Conservation (phyloP, 129 eudicot genomes). For the Centaurea solstitialis region DNA sequence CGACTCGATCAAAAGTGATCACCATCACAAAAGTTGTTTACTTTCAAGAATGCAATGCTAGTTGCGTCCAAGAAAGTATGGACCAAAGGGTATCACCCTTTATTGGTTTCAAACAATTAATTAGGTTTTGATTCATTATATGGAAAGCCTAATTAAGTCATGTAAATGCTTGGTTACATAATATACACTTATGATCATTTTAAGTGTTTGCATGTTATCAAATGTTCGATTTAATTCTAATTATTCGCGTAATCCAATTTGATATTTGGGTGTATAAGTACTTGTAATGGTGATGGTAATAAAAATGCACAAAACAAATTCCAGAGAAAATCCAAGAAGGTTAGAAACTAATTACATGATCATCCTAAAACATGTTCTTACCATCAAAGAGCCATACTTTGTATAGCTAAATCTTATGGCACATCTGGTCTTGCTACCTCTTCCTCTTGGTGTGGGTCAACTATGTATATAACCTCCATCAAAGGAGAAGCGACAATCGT, state of each 20-base stretch:
- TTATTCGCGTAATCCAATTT: neutral
- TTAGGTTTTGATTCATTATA: neutral
- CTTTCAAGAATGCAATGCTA: neutral
- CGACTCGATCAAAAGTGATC: too few species aligned
- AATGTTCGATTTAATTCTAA: too few species aligned
- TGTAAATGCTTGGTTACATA: neutral
- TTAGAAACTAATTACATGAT: conserved; percentile 9
- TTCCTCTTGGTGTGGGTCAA: conserved; percentile 18
- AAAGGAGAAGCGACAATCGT: conserved; percentile 13
- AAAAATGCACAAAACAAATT: neutral
- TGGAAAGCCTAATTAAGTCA: neutral
- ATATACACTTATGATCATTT: too few species aligned
- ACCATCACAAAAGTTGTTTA: too few species aligned
- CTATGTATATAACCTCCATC: conserved; percentile 24
- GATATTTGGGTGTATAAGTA: neutral
- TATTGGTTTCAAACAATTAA: neutral
- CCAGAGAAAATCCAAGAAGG: neutral
- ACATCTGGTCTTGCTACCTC: conserved; percentile 15
- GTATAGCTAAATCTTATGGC: conserved; percentile 17
- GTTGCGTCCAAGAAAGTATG: neutral
- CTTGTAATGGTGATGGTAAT: neutral
- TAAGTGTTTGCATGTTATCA: neutral
- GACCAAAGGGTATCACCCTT: neutral
- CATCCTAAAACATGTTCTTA: neutral
- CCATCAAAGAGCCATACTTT: conserved; percentile 20